Evolutionary conservation across 2,329 filamentous ascomycete species (phyloP), one percentile per base, ranked within the genome.

Genomic region (Penicillium fuscoglaucum): DNA sequence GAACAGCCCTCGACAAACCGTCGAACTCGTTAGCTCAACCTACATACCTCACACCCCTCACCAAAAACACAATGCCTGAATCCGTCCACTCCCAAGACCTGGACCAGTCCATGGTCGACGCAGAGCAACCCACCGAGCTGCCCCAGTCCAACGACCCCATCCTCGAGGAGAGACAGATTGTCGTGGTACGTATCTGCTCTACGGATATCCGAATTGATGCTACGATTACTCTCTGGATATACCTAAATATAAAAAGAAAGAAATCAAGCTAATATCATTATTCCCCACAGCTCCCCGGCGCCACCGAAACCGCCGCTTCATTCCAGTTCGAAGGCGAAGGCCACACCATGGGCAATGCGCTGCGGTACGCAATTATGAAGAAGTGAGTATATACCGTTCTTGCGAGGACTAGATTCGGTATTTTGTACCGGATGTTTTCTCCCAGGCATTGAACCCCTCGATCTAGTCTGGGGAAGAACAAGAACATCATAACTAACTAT

Each of bases 321-420:
- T 99, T 98, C 73, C 91, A 98, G 74, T 96, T 99, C 69, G 86
- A 90, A 60, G 88, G 91, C 46, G 95, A 99, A 79, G 92, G 96
- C 44, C 95, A 99, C 77, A 99, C 95, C 0, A 81, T 99, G 52
- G 95, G 95, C 29, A 99, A 99, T 76, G 91, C 93, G 10, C 79
- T 99, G 68, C 85, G 95, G 70, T 98, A 93, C 74, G 89, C 97
- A 63, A 96, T 99, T 70, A 97, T 96, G 90, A 98, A 98, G 79
- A 99, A 99, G 93, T 97, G 80, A 65, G 86, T 72, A 4, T 8
- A 9, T 17, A 31, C 13, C 45, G 29, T 31, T 43, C 21, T 31
- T 52, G 41, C n/a, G 21, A 53, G 21, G 21, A 5, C 10, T 24
- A 8, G 13, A 50, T 15, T n/a, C 7, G 9, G n/a, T 6, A 17